Evolutionary conservation across 768 basidiomycete genomes (phyloP).

Genomic region (Macrocybe gigantea): DNA sequence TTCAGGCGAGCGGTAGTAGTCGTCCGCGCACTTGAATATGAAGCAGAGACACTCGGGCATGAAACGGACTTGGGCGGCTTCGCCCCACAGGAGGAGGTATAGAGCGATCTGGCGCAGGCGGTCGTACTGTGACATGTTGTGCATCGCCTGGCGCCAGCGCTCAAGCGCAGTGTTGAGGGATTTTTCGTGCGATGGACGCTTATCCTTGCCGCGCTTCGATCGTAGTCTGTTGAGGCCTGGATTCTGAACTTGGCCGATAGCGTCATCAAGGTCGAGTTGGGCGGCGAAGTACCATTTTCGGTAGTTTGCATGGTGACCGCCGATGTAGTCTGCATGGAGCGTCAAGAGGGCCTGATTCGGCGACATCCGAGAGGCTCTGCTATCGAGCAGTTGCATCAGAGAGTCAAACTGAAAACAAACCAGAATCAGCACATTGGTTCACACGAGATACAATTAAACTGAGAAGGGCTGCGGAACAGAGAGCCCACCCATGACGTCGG

Average conservation of each 20-base stretch:
- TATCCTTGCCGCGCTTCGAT: constrained; percentile 50
- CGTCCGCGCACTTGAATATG: constrained; percentile 99
- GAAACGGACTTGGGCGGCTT: constrained; percentile 96
- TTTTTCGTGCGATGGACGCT: constrained; percentile 50
- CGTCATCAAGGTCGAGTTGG: constrained; percentile 97
- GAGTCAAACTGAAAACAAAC: constrained; percentile 74
- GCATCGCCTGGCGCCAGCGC: constrained; percentile 97
- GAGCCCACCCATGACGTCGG: background rate
- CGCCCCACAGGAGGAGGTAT: constrained; percentile 95
- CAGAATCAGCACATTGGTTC: constrained; percentile 5
- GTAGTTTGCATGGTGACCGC: constrained; percentile 97
- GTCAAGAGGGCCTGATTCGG: constrained; percentile 94
- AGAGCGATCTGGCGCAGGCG: constrained; percentile 94
- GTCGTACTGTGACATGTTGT: constrained; percentile 98
- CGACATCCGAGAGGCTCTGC: constrained; percentile 94
- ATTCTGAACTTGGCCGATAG: constrained; percentile 88
- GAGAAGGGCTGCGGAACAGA: no score
- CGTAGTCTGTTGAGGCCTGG: constrained; percentile 83
- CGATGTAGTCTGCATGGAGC: constrained; percentile 97
- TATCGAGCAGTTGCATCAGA: constrained; percentile 95
- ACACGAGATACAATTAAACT: no score
- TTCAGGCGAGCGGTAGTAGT: constrained; percentile 98
- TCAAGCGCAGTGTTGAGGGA: constrained; percentile 79
- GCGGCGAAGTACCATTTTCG: constrained; percentile 99
- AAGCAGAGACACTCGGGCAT: constrained; percentile 96